Percentiles rank a stretch among this genome's conserved stretches.
phyloP scores from a whole-genome alignment of 2,329 filamentous ascomycete species.

The Talaromyces marneffei region DNA sequence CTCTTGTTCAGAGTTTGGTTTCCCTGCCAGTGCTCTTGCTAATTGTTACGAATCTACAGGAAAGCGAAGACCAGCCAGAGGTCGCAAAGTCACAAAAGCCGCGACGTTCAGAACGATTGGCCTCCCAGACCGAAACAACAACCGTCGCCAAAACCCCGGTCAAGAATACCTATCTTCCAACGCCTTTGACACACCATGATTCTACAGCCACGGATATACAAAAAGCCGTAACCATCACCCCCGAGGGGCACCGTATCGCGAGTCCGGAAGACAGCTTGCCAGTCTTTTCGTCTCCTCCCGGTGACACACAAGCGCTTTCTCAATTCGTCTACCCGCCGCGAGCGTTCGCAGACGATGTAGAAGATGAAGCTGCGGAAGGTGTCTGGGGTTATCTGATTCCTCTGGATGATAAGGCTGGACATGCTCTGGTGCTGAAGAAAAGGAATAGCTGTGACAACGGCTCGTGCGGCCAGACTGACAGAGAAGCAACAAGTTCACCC shows the following conservation, averaged over 20 bases:
- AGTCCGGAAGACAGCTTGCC: conserved; percentile 34
- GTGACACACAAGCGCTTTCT: conserved; percentile 72
- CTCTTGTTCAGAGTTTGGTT: background rate
- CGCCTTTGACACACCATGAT: conserved; percentile 67
- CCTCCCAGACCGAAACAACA: conserved; percentile 52
- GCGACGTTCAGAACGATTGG: conserved; percentile 68
- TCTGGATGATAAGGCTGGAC: conserved; percentile 63
- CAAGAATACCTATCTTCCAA: conserved; percentile 67
- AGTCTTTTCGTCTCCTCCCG: conserved; percentile 58
- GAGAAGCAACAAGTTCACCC: conserved; percentile 34
- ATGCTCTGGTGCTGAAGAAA: conserved; percentile 68
- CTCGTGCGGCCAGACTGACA: conserved; percentile 23
- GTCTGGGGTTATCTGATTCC: conserved; percentile 96
- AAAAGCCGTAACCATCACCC: conserved; percentile 68
- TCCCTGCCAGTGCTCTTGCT: background rate
- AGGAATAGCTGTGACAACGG: conserved; percentile 59
- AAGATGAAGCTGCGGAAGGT: conserved; percentile 76
- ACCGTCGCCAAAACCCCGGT: conserved; percentile 46
- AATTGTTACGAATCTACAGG: conserved; percentile 42
- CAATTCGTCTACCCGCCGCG: conserved; percentile 72
- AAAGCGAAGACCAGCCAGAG: conserved; percentile 53
- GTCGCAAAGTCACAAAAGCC: conserved; percentile 69
- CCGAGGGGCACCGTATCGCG: conserved; percentile 50
- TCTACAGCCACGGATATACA: conserved; percentile 56
- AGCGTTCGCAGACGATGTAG: conserved; percentile 70